Base-by-base conservation (phyloP, 192 early-diverging fungal species). In the Rhizoclosmatium globosum region DNA sequence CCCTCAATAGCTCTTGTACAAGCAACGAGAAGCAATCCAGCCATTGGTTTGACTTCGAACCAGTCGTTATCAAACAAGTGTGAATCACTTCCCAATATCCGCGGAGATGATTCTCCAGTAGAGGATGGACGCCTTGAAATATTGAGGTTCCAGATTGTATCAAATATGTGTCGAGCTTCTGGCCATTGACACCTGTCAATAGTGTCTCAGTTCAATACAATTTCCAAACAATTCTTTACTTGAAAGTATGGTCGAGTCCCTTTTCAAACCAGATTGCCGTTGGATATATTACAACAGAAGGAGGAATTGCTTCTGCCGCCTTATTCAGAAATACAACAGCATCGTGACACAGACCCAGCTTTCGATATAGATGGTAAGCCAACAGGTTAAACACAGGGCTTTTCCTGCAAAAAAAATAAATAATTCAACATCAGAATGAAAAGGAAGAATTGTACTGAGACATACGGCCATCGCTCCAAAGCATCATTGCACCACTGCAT, bases 11-110 rank as follows among this genome's bases (percentile, higher is more conserved):
- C 77, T 58, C 77, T 17, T 46, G 58, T 9, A 46, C 77, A 78
- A 4, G 68, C 77, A 4, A 78, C 77, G 2, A 69, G 41, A 9
- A 70, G n/a, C 7, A 70, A 17, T 4, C 77, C 77, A 6, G 77
- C 4, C 43, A 71, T 71, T 7, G 77, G 77, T n/a, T 57, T 17
- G 17, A 78, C 11, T 58, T 78, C 77, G 44, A 78, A 78, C 67
- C 67, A 68, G 59, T 78, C 77, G 23, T 47, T 61, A 7, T 56
- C 6, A 13, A 62, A 71, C 21, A 65, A n/a, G 41, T 59, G 45
- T 41, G 13, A 50, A 31, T 41, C 21, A 50, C 17, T 17, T 13
- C 9, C 6, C 9, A 7, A 13, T 53, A 17, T 53, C 31, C 31
- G 31, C 31, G 31, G 31, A 31, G 31, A 31, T 31, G 31, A 31